phyloP scores from a whole-genome alignment of 345 rosid species.

The Acer saccharum region DNA sequence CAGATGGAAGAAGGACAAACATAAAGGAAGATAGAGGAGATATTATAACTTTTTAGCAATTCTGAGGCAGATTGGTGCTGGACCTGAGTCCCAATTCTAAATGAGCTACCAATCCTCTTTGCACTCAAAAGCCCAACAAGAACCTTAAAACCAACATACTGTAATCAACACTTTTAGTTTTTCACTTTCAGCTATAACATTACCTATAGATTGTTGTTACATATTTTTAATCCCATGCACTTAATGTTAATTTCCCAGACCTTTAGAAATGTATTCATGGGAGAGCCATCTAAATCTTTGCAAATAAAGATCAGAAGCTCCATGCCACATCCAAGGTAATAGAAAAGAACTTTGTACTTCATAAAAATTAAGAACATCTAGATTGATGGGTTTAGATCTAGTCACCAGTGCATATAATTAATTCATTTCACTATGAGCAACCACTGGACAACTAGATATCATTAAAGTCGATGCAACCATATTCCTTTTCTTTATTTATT shows the following conservation, averaged over 20 bases:
- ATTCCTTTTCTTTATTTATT: too few relatives aligned
- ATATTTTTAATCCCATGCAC: neutral
- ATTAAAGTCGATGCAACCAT: too few relatives aligned
- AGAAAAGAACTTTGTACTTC: too few relatives aligned
- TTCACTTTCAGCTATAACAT: neutral
- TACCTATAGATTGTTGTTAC: neutral
- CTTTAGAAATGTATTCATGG: neutral
- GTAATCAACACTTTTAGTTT: neutral
- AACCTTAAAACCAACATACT: neutral
- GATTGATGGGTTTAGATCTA: too few relatives aligned
- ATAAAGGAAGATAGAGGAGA: neutral
- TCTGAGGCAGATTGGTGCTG: neutral
- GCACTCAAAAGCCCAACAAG: slow-evolving; percentile 1
- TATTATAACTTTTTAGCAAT: neutral
- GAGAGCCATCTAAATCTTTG: slow-evolving; percentile 1
- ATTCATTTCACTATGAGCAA: too few relatives aligned
- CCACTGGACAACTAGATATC: too few relatives aligned
- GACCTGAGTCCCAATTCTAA: neutral
- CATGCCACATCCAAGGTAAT: too few relatives aligned
- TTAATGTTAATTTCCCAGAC: neutral
- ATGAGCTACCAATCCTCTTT: neutral
- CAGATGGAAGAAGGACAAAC: neutral
- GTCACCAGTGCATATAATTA: too few relatives aligned
- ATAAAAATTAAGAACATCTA: too few relatives aligned
- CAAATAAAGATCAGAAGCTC: neutral